A percentile compares a stretch with the other conserved stretches of the same genome.
These are phyloP conservation scores for Fusarium burgessii DNA, from an alignment of 2,329 filamentous ascomycete genomes.

Conservation along the genomic window DNA sequence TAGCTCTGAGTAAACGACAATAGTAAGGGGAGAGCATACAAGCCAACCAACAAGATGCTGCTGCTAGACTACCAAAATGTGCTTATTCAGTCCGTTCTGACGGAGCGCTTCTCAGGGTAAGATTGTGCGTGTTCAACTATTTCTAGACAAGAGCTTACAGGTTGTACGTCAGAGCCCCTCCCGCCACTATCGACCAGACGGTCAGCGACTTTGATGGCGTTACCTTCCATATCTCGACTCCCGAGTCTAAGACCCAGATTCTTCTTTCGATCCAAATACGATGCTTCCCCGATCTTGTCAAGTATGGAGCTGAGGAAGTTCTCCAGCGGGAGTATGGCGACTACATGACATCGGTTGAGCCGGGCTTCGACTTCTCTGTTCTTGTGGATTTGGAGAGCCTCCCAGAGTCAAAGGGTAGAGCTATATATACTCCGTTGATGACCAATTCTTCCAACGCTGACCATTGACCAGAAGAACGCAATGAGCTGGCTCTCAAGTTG, in stretches of 20 bases:
- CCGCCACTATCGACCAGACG: conserved; percentile 94
- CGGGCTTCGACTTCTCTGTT: conserved; percentile 96
- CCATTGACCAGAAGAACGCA: conserved; percentile 74
- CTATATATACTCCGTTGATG: neutral
- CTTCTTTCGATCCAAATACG: conserved; percentile 94
- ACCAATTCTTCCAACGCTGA: conserved; percentile 22
- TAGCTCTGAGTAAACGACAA: conserved; percentile 47
- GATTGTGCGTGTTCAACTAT: conserved; percentile 36
- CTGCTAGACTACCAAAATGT: conserved; percentile 99
- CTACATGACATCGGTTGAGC: conserved; percentile 88
- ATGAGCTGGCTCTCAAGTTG: conserved; percentile 88
- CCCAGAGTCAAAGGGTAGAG: conserved; percentile 78
- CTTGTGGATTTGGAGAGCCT: conserved; percentile 89
- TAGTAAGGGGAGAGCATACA: conserved; percentile 45
- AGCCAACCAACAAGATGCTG: conserved; percentile 71
- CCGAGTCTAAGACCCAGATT: conserved; percentile 93
- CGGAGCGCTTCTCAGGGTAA: conserved; percentile 92
- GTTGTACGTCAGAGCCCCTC: conserved; percentile 74
- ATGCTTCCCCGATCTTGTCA: conserved; percentile 91
- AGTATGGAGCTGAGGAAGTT: conserved; percentile 92
- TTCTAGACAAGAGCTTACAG: conserved; percentile 51
- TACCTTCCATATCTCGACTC: conserved; percentile 97
- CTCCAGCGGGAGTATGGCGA: conserved; percentile 94
- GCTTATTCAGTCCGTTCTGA: conserved; percentile 94
- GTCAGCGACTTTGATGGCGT: conserved; percentile 99